These are phyloP conservation scores for Nicotiana tabacum DNA, from an alignment of 257 asterid species.

Conservation along the genomic window DNA sequence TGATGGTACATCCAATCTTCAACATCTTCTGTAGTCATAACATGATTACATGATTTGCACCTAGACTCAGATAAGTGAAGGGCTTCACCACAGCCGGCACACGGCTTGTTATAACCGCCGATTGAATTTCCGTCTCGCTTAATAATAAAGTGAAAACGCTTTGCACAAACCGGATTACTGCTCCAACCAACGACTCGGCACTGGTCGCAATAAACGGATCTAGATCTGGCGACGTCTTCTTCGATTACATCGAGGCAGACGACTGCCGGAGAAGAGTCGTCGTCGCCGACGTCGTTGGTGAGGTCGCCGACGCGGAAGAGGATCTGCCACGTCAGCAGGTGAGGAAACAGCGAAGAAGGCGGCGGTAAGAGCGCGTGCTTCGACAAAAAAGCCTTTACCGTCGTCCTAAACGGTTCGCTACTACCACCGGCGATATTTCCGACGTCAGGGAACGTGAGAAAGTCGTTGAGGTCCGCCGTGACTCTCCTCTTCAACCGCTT, in stretches of 20 bases:
- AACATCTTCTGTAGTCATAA: slow-evolving; percentile 77
- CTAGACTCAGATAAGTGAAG: slow-evolving; percentile 69
- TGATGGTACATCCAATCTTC: slow-evolving; percentile 94
- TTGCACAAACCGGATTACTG: slow-evolving; percentile 83
- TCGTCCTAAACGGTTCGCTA: slow-evolving; percentile 51
- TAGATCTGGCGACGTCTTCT: slow-evolving; percentile 91
- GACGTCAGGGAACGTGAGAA: slow-evolving; percentile 12
- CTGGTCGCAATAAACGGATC: slow-evolving; percentile 93
- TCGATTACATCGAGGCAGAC: slow-evolving; percentile 81
- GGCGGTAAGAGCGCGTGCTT: slow-evolving; percentile 71
- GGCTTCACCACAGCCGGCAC: slow-evolving; percentile 74
- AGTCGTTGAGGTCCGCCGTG: slow-evolving; percentile 18
- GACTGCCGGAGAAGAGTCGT: slow-evolving; percentile 41
- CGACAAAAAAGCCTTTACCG: slow-evolving; percentile 48
- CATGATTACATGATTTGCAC: slow-evolving; percentile 82
- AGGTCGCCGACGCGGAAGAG: slow-evolving; percentile 73
- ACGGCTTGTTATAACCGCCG: slow-evolving; percentile 63
- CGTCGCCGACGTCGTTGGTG: slow-evolving; percentile 29
- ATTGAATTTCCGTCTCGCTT: slow-evolving; percentile 87
- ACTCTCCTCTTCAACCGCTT: slow-evolving; percentile 23
- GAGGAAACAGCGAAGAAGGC: slow-evolving; percentile 75
- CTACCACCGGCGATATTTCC: slow-evolving; percentile 14
- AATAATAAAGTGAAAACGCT: slow-evolving; percentile 84
- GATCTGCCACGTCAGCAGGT: slow-evolving; percentile 83
- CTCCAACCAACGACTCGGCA: slow-evolving; percentile 99